Base-by-base conservation (phyloP, 495 filamentous ascomycete species). In the Penicillium samsonianum region DNA sequence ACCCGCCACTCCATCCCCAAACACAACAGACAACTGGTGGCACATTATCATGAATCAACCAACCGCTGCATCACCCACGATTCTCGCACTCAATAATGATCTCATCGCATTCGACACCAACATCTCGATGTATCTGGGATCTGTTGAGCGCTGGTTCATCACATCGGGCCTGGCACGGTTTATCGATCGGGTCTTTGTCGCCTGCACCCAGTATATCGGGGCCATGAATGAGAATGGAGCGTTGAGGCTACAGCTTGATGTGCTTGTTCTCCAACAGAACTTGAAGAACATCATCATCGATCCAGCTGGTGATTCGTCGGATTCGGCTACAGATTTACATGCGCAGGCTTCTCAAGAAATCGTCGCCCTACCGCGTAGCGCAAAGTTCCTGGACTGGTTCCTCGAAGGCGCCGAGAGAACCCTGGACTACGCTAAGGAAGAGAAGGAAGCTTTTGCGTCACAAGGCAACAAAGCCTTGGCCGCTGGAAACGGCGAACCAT, bases 211-310 rank as follows among this genome's bases (percentile, higher is more conserved):
- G 11, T 77, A 78, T 55, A 87, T 92, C 45, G 81, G 82, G 33
- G 81, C 80, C 2, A 86, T 95, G 81, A 92, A 95, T 59, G 73
- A 74, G 33, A 80, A 86, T 54, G 94, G 95, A 16, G 90, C 86
- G 59, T 80, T 84, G 20, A 82, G 91, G 7, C 88, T 98, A 79
- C 87, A 90, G 63, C 82, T 97, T 28, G 95, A 98, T 65, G 90
- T 98, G 44, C 79, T 96, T 9, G 94, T 98, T 45, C 75, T 98
- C 28, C 92, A 96, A 67, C 95, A 98, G 63, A 96, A 96, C 61
- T 81, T 98, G 50, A 95, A 92, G 73, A 94, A 94, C 52, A 87
- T 98, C 57, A 91, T 78, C 49, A 65, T 75, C 14, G 67, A 73
- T 35, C 66, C 73, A 6, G 53, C 53, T 16, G 53, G 55, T 5